phyloP scores from a whole-genome alignment of 169 alveolate species.

The Plasmodium vivax region DNA sequence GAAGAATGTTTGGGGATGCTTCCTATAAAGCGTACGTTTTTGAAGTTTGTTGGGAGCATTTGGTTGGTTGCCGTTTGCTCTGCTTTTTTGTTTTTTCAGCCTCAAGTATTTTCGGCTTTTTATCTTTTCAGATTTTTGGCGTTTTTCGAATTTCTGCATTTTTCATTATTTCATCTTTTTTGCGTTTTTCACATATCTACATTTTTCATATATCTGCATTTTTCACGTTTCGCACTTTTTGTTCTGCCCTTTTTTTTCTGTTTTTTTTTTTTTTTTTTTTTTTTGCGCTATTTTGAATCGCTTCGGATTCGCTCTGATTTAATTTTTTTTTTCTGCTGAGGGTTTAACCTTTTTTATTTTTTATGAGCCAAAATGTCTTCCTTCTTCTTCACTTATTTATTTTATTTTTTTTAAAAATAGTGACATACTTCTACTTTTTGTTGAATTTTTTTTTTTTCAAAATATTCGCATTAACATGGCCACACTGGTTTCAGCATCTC shows the following conservation, averaged over 20 bases:
- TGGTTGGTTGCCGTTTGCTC: background rate
- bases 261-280: background rate
- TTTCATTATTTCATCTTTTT: background rate
- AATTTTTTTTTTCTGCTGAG: no score
- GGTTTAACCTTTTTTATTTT: background rate
- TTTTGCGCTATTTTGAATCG: background rate
- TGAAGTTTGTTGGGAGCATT: background rate
- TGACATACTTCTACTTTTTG: background rate
- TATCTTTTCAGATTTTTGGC: background rate
- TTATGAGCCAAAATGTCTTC: background rate
- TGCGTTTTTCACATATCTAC: background rate
- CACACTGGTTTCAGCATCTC: background rate
- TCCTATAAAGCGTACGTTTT: background rate
- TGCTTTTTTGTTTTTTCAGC: background rate
- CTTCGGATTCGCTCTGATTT: background rate
- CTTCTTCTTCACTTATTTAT: background rate
- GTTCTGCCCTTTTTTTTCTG: background rate
- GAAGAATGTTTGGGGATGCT: background rate
- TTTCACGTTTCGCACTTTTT: background rate
- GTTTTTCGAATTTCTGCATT: background rate
- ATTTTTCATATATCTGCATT: background rate
- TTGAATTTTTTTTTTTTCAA: background rate
- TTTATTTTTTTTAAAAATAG: background rate
- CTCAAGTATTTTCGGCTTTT: background rate
- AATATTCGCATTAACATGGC: background rate